Base-by-base conservation (phyloP, 257 asterid genomes). In the Solanum chiquidenum region DNA sequence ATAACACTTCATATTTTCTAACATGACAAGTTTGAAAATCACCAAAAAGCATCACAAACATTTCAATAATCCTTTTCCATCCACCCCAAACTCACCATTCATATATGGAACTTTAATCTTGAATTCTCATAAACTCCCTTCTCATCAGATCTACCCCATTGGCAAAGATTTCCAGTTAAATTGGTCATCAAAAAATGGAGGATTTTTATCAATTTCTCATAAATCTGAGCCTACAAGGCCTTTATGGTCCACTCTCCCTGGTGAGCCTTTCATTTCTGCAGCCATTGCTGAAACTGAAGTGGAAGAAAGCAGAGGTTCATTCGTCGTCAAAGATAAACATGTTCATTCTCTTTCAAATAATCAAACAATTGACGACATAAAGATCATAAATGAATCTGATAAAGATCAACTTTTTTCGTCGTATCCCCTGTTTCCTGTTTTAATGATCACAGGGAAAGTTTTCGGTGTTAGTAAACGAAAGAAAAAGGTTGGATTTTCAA, bases 301-400 rank as follows among this genome's bases (percentile, higher is more conserved):
- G 46, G 95, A 94, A 83, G 99, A 96, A 89, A 94, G 99, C 93
- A 94, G 99, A 34, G 99, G 99, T 52, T 96, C 99, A 34, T 95
- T 96, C 86, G 90, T 92, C 80, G 90, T 96, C 86, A 94, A 92
- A 49, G 98, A 96, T 87, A 92, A 75, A 60, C 55, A 90, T 40
- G 91, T 94, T 86, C 97, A 92, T 87, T 85, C 89, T 49, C 55
- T 93, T 13, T 95, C 98, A 91, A 89, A 90, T 89, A 98, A 96
- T 87, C 99, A 96, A 87, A 94, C 96, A 1, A 72, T 96, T 83
- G 99, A 96, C 0, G 91, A 90, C 83, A 91, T 96, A 64, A 91
- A 90, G 33, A 73, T 88, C 84, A 42, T 92, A 10, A 77, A 91
- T 60, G 89, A 89, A 86, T 89, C 91, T 75, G 93, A 92, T 86